A percentile compares a stretch with the other conserved stretches of the same genome.
phyloP scores from a whole-genome alignment of 1,139 yeast species.

The Geotrichum phurueaensis region DNA sequence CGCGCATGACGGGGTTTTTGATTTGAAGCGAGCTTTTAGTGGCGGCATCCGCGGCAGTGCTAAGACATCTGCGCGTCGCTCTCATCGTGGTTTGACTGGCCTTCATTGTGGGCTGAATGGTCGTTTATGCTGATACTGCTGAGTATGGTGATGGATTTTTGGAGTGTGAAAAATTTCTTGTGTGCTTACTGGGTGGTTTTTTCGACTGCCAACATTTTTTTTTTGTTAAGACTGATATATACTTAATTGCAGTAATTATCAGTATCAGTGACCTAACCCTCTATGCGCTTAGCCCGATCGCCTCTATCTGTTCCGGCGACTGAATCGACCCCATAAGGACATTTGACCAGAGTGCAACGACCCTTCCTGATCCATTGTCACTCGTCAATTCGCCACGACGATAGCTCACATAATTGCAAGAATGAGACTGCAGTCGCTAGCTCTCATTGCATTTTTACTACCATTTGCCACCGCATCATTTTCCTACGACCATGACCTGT shows the following conservation, averaged over 20 bases:
- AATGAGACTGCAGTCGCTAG: not conserved
- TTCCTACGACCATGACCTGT: conserved; percentile 13
- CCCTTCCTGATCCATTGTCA: not conserved
- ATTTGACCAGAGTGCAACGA: not conserved
- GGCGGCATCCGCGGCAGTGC: not conserved
- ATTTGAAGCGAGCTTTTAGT: conserved; percentile 25
- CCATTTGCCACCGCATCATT: conserved; percentile 4
- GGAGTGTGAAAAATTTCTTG: not conserved
- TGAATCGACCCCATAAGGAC: not conserved
- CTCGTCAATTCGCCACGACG: not conserved
- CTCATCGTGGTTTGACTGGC: not conserved
- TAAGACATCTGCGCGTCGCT: not conserved
- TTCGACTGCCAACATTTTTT: conserved; percentile 1
- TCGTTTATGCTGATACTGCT: not conserved
- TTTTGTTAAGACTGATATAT: not conserved
- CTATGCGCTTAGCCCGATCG: not conserved
- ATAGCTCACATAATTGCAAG: not conserved
- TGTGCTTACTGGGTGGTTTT: not conserved
- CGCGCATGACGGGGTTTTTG: conserved; percentile 30
- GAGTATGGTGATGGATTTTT: not conserved
- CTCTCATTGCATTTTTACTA: not conserved
- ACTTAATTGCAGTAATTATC: not conserved
- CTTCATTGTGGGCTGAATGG: not conserved
- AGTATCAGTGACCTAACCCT: not conserved
- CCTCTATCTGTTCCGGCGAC: not conserved